Conservation (phyloP, 768 basidiomycete genomes). For the Suillus lakei region DNA sequence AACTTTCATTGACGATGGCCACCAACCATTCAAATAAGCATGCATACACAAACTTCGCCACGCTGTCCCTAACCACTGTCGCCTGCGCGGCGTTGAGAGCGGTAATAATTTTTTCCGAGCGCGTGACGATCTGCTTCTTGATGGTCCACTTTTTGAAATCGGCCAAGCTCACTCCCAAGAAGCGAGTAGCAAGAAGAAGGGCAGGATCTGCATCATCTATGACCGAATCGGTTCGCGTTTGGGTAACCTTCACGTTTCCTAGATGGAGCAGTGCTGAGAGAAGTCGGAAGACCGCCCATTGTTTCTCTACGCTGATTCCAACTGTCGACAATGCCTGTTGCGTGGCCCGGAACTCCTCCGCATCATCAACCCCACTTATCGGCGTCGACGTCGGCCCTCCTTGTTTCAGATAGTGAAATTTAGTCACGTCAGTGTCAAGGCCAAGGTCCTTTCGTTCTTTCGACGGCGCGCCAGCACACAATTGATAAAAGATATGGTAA, state of each 20-base stretch:
- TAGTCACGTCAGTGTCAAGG: constrained; percentile 80
- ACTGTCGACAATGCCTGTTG: constrained; percentile 96
- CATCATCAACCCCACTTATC: constrained; percentile 93
- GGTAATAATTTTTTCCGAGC: constrained; percentile 95
- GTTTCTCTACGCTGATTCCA: constrained; percentile 96
- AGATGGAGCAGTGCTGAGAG: constrained; percentile 93
- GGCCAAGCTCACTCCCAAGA: constrained; percentile 85
- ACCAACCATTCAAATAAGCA: constrained; percentile 99
- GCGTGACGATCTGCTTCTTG: constrained; percentile 96
- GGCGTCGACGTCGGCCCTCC: constrained; percentile 88
- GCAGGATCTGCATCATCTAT: constrained; percentile 85
- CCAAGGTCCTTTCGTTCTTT: constrained; percentile 97
- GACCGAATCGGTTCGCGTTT: constrained; percentile 78
- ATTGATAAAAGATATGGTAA: constrained; percentile 99
- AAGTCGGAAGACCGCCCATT: constrained; percentile 97
- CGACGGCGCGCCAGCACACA: constrained; percentile 94
- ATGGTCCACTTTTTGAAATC: constrained; percentile 99
- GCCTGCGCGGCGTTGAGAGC: constrained; percentile 86
- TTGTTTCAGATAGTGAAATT: constrained; percentile 92
- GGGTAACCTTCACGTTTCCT: constrained; percentile 94
- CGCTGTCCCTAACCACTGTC: constrained; percentile 92
- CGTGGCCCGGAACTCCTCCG: constrained; percentile 91
- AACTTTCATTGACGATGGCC: constrained; percentile 94
- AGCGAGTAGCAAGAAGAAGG: constrained; percentile 80
- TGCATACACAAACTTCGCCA: constrained; percentile 98